Evolutionary conservation across 169 alveolate species (phyloP).

Genomic region (Plasmodium cynomolgi): DNA sequence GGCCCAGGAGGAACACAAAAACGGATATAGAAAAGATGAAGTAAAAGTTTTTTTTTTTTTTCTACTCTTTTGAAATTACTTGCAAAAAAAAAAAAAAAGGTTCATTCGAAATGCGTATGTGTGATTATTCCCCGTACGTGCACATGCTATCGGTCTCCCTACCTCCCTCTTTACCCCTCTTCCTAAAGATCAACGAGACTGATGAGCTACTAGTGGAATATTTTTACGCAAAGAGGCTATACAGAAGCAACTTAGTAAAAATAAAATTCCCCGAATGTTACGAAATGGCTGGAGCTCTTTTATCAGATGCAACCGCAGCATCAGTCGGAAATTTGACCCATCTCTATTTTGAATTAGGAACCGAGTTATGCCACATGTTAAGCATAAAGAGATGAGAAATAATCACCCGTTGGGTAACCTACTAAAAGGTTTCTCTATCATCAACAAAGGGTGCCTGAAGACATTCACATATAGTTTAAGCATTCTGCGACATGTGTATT

Average conservation of each 20-base stretch:
- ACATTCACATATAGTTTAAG: not conserved
- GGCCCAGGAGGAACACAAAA: conserved; percentile 83
- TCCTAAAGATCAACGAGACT: conserved; percentile 77
- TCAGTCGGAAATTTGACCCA: conserved; percentile 82
- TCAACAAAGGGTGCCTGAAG: not conserved
- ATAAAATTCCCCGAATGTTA: conserved; percentile 82
- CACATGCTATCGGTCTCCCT: not conserved
- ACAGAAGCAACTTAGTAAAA: conserved; percentile 77
- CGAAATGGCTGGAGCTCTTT: conserved; percentile 83
- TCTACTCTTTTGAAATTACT: conserved; percentile 10
- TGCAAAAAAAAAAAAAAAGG: conserved; percentile 64
- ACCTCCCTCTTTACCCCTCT: conserved; percentile 41
- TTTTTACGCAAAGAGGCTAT: conserved; percentile 62
- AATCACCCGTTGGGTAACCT: not conserved
- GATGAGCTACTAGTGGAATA: conserved; percentile 56
- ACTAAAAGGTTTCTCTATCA: not conserved
- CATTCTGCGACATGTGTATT: not conserved
- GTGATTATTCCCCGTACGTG: not conserved
- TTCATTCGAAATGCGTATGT: conserved; percentile 6
- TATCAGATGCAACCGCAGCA: conserved; percentile 86
- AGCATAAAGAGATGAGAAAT: conserved; percentile 5
- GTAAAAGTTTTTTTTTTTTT: conserved; percentile 43
- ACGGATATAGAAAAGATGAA: conserved; percentile 78
- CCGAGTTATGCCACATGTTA: conserved; percentile 82
- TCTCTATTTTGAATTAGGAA: conserved; percentile 82